These are phyloP conservation scores for Phaffia rhodozyma DNA, from an alignment of 1,284 basidiomycete genomes.

Conservation along the genomic window DNA sequence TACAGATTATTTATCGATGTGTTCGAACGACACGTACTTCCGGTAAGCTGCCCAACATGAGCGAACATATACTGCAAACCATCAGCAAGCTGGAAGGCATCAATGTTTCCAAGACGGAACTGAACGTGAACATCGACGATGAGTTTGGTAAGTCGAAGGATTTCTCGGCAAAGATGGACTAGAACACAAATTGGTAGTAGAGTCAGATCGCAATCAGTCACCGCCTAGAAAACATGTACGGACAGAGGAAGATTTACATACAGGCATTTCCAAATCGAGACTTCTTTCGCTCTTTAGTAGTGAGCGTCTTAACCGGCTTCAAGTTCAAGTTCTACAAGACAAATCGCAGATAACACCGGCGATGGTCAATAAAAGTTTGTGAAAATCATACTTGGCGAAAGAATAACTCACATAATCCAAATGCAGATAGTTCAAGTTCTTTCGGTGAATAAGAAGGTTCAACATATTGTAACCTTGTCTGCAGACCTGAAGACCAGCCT, in stretches of 20 bases:
- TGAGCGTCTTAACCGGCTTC: conserved; percentile 97
- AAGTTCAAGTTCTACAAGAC: conserved; percentile 61
- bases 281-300: conserved; percentile 99
- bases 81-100: conserved; percentile 98
- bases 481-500: conserved; percentile 96
- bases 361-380: conserved; percentile 27
- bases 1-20: too few relatives aligned
- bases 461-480: conserved; percentile 99
- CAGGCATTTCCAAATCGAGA: conserved; percentile 98
- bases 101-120: conserved; percentile 95
- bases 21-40: conserved; percentile 29
- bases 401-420: conserved; percentile 52
- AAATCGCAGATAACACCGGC: not conserved
- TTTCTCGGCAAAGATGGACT: conserved; percentile 91
- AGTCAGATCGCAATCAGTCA: not conserved
- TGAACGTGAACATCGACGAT: conserved; percentile 98
- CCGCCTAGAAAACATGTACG: not conserved
- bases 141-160: conserved; percentile 91
- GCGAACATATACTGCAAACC: conserved; percentile 96
- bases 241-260: conserved; percentile 10
- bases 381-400: not conserved
- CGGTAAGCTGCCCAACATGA: conserved; percentile 94
- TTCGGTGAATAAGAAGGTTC: conserved; percentile 96
- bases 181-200: not conserved
- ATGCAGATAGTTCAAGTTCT: conserved; percentile 94